phyloP scores from a whole-genome alignment of 345 rosid genomes.

The Draba incana region DNA sequence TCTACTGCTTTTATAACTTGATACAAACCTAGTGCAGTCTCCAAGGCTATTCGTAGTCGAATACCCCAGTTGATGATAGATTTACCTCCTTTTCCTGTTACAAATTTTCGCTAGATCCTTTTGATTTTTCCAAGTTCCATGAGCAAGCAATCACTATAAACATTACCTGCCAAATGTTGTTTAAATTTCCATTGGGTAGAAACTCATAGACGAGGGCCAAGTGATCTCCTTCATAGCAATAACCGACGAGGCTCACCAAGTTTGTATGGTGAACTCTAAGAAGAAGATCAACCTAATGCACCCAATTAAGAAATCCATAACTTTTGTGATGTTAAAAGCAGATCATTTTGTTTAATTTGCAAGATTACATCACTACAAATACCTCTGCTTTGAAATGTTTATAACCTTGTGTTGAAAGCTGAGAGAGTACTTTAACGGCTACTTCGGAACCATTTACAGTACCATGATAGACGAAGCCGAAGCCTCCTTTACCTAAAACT shows the following conservation, averaged over 20 bases:
- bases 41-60: slow-evolving; percentile 45
- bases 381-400: slow-evolving; percentile 55
- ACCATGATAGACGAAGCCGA: slow-evolving; percentile 49
- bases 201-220: slow-evolving; percentile 50
- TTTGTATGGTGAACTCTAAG: slow-evolving; percentile 54
- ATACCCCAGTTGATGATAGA: slow-evolving; percentile 37
- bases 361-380: background rate
- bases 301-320: background rate
- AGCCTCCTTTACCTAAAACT: slow-evolving; percentile 54
- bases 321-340: background rate
- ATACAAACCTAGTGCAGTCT: slow-evolving; percentile 38
- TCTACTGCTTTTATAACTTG: background rate
- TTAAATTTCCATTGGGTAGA: slow-evolving; percentile 48
- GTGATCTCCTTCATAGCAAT: slow-evolving; percentile 46
- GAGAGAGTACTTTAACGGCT: slow-evolving; percentile 55
- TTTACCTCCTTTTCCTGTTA: background rate
- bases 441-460: slow-evolving; percentile 42
- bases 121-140: too few species aligned
- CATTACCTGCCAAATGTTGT: slow-evolving; percentile 43
- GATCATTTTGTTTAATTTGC: background rate
- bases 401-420: slow-evolving; percentile 44
- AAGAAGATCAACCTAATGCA: slow-evolving; percentile 48
- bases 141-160: background rate
- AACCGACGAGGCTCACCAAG: slow-evolving; percentile 50
- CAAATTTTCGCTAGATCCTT: background rate